Evolutionary conservation across 225 moss, liverwort and hornwort genomes (phyloP), one percentile per base, ranked within the genome.

Genomic region (Sphagnum tenellum): DNA sequence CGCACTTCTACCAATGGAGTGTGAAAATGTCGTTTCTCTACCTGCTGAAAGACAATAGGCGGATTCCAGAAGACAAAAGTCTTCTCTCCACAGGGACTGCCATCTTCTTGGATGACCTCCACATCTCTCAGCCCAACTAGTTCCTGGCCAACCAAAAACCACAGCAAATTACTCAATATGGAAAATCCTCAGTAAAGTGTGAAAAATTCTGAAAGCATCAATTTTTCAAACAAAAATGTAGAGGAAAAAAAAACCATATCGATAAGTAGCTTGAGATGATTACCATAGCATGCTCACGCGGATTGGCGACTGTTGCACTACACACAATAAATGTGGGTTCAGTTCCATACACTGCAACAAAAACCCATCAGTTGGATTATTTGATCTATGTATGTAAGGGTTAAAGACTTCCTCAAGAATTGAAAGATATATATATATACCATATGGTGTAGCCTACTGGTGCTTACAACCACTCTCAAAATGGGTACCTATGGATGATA

Each of bases 251-350:
- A 29, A 29, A 29, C 29, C 29, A 29, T 29, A 29, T 0, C 1
- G 29, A 29, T 29, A 29, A 29, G 29, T 29, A 29, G 29, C 29
- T 29, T 29, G 29, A 29, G 29, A 57, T 12, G 10, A 56, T 45
- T 63, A 86, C 86, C 86, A 86, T 86, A 56, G 89, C 83, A 81
- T 94, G 94, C 72, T 79, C 85, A 58, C 82, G 76, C 55, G 94
- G 94, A 67, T 94, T 94, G 61, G 94, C 94, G 60, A 94, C 87
- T 47, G 94, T 94, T 68, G 94, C 94, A 78, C 94, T 94, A 73
- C 94, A 94, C 7, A 89, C 74, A 67, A 94, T 79, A 49, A 94
- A 94, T 5, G 80, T 83, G n/a, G 90, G 94, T 53, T 94, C 78
- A 62, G 76, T 80, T 85, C 94, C 91, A 70, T 94, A 83, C 75